Base-by-base conservation (phyloP, 805 yeast species). In the Huiozyma sinensis region DNA sequence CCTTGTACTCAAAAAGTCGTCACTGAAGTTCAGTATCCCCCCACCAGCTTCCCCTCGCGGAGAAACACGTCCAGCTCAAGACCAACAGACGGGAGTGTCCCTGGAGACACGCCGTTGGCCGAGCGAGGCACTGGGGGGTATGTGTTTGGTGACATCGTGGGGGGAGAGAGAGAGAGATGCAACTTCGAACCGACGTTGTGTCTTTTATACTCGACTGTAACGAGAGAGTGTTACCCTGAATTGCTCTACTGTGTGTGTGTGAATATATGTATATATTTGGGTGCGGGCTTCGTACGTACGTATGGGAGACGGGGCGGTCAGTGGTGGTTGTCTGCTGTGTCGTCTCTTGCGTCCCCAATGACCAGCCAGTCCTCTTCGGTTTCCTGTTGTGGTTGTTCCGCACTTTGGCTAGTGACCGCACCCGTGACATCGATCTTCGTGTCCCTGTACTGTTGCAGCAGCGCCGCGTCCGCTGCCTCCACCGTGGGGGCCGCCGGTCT, bases 401-500 rank as follows among this genome's bases (percentile, higher is more conserved):
- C 24, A 4, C 24, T 17, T 4, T 17, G 24, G 24, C 24, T 17
- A 68, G 59, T 65, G 7, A 38, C 28, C 1, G 44, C 64, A 51
- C 70, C 75, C 42, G 65, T 66, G 44, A 68, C 66, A 56, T 75
- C 81, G 48, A 75, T 17, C 24, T 17, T 17, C 71, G 33, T 31
- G 46, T 71, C 73, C 52, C 86, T 83, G 37, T 34, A 86, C 47
- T 75, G 79, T 48, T 77, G 67, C 54, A 86, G 70, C 44, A 82
- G 81, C 34, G 71, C 71, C 49, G 83, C 76, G 52, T 80, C 76
- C 56, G 77, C 77, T 47, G 76, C 77, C 65, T 86, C 95, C 45
- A 76, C 63, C 51, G 75, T 67, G 55, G 97, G 97, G 39, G 71
- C 65, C 53, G 76, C 65, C 56, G 97, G 95, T 54, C 87, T 76